Evolutionary conservation across 202 grass and related monocot genomes (phyloP), one percentile per base, ranked within the genome.

Genomic region (Zoysia matrella): DNA sequence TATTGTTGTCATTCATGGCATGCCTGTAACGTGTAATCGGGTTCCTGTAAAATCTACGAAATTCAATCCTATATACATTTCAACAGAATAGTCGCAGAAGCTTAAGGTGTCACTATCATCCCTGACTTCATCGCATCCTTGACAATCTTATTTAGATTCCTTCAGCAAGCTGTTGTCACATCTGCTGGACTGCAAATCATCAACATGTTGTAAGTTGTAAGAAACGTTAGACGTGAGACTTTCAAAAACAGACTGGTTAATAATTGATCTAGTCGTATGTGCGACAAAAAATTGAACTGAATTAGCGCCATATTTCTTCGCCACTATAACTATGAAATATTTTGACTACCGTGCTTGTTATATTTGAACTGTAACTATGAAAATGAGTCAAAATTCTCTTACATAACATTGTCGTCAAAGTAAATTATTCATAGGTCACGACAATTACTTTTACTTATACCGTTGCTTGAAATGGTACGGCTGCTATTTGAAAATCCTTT

Each of bases 111-210:
- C 61, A 5, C 47, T 81, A 4, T 81, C 14, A 3, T n/a, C 64
- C 47, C 65, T 46, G 77, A 75, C 75, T 46, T 60, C 15, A 65
- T 57, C 58, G 5, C 64, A 54, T 14, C 63, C 48, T 69, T 73
- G 57, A 86, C 70, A 30, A 22, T 80, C 42, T 71, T 70, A 4
- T 6, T 48, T 45, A 80, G 60, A 69, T 63, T 88, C 86, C 64
- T 88, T 86, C 51, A 88, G 39, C 16, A 65, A 67, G 13, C 62
- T 60, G 15, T 91, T 58, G 52, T 91, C 53, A 3, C n/a, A 86
- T 65, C 77, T 70, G 10, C 71, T 67, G 11, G 50, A 43, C 86
- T 91, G 75, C 47, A 15, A 5, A 36, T 3, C 45, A 46, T 46
- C 41, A 79, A 14, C 43, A 79, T 43, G 22, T 30, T 30, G 22